These are phyloP conservation scores for Serendipita sp. DNA, from an alignment of 768 basidiomycete species.

Conservation along the genomic window DNA sequence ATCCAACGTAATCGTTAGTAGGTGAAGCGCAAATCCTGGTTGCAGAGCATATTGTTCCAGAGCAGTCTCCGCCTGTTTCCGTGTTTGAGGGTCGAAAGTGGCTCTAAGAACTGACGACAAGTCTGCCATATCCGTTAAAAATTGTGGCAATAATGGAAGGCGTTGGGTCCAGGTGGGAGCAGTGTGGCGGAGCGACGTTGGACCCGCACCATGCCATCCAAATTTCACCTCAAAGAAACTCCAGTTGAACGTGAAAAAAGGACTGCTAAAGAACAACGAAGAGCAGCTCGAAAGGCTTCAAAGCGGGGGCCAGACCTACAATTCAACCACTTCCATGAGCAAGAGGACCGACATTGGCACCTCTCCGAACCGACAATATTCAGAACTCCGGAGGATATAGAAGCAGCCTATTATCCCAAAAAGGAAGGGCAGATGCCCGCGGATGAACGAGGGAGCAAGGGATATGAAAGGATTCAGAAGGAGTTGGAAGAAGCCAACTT, in stretches of 20 bases:
- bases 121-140: conserved; percentile 13
- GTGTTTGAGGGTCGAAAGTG: conserved; percentile 48
- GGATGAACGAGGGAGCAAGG: not conserved
- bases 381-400: not conserved
- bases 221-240: conserved; percentile 48
- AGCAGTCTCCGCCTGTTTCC: conserved; percentile 70
- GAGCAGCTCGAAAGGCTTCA: conserved; percentile 27
- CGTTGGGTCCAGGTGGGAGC: not conserved
- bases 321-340: conserved; percentile 7
- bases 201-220: conserved; percentile 14
- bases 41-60: conserved; percentile 53
- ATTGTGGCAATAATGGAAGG: too few relatives aligned
- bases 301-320: not conserved
- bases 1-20: conserved; percentile 66
- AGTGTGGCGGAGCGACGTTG: not conserved
- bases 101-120: conserved; percentile 54
- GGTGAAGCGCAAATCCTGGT: conserved; percentile 61
- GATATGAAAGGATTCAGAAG: conserved; percentile 29
- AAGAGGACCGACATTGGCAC: conserved; percentile 19
- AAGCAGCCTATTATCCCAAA: not conserved
- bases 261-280: conserved; percentile 27
- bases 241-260: conserved; percentile 40
- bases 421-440: not conserved
- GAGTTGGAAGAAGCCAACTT: conserved; percentile 52
- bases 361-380: conserved; percentile 11